phyloP scores from a whole-genome alignment of 2,329 filamentous ascomycete species.

The Colletotrichum cuscutae region DNA sequence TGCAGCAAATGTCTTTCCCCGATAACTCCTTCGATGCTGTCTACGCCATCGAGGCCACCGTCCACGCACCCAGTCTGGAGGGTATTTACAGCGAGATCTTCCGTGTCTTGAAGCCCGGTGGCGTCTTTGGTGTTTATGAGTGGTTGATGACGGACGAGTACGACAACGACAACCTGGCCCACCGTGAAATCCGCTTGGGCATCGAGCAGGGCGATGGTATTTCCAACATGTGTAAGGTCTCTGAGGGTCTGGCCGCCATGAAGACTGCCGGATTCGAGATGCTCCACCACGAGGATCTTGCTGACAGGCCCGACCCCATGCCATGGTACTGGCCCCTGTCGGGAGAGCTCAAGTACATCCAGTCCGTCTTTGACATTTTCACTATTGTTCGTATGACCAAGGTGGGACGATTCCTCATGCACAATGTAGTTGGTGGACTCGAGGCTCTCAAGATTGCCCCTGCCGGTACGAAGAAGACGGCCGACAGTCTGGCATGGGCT shows the following conservation, averaged over 20 bases:
- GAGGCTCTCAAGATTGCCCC: conserved; percentile 83
- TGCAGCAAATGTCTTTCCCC: conserved; percentile 87
- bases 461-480: conserved; percentile 91
- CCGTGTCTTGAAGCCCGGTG: conserved; percentile 93
- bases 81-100: conserved; percentile 93
- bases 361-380: conserved; percentile 80
- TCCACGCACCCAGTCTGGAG: conserved; percentile 86
- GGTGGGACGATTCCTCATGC: conserved; percentile 78
- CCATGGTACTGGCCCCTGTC: conserved; percentile 97
- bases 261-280: conserved; percentile 82
- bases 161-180: conserved; percentile 83
- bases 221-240: conserved; percentile 90
- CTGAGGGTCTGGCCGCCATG: conserved; percentile 82
- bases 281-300: conserved; percentile 60
- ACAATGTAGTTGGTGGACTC: conserved; percentile 80
- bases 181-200: conserved; percentile 86
- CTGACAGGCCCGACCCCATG: conserved; percentile 75
- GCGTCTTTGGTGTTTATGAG: conserved; percentile 93
- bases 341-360: conserved; percentile 86
- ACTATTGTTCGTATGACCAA: conserved; percentile 92
- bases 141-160: conserved; percentile 98
- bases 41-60: conserved; percentile 94
- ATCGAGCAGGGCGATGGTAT: conserved; percentile 96
- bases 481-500: conserved; percentile 84
- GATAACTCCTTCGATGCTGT: conserved; percentile 91